A percentile compares a stretch with the other conserved stretches of the same genome.
These are phyloP conservation scores for Cupressus sempervirens DNA, from an alignment of 75 land plant species.

Conservation along the genomic window DNA sequence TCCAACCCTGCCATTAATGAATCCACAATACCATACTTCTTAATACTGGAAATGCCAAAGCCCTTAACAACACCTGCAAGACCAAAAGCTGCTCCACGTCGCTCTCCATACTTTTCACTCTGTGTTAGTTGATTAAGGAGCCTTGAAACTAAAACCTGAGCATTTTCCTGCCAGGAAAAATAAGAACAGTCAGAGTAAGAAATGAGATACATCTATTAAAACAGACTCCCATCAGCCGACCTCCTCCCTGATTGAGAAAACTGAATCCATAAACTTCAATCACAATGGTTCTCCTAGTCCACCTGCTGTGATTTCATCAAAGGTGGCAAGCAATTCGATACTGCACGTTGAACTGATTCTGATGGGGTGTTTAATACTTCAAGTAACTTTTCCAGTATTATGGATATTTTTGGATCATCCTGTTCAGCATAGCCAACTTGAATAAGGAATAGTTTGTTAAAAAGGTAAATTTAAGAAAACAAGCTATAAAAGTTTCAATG, in stretches of 20 bases:
- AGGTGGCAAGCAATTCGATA: constrained; percentile 89
- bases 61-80: constrained; percentile 97
- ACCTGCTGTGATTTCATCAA: constrained; percentile 86
- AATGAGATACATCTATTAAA: not conserved
- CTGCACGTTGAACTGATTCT: constrained; percentile 97
- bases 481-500: not conserved
- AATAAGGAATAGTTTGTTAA: not conserved
- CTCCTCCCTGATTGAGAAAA: not conserved
- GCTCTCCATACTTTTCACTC: constrained; percentile 93
- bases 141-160: constrained; percentile 49
- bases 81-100: constrained; percentile 98
- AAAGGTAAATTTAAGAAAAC: not conserved
- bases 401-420: constrained; percentile 88
- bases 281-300: not conserved
- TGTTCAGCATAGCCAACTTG: constrained; percentile 16
- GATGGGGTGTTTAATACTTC: constrained; percentile 98
- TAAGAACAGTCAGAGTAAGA: not conserved
- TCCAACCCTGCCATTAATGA: constrained; percentile 58
- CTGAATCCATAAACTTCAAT: not conserved
- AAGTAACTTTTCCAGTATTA: constrained; percentile 84
- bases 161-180: constrained; percentile 62
- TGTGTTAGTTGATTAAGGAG: constrained; percentile 68
- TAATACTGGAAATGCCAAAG: constrained; percentile 70
- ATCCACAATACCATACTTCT: constrained; percentile 64
- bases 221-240: not conserved